phyloP scores from a whole-genome alignment of 495 filamentous ascomycete species.

The Astrocystis sublimbata region DNA sequence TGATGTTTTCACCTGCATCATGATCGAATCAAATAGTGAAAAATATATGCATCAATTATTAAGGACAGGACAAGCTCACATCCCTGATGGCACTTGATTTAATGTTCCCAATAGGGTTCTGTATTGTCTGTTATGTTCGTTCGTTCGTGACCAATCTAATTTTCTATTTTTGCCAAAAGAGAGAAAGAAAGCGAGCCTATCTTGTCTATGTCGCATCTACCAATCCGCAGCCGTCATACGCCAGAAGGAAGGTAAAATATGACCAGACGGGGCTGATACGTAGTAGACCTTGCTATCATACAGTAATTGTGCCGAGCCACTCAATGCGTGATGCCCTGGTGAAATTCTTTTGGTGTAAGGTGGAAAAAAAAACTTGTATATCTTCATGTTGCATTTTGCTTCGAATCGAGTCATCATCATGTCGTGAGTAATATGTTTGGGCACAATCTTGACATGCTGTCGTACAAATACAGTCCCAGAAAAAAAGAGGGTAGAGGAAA shows the following conservation, averaged over 20 bases:
- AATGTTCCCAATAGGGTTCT: too few relatives aligned
- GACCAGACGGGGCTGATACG: background rate
- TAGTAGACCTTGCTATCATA: background rate
- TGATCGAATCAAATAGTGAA: too few relatives aligned
- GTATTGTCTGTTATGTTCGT: too few relatives aligned
- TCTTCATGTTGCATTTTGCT: background rate
- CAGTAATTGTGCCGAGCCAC: background rate
- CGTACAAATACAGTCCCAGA: background rate
- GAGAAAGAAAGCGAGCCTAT: too few relatives aligned
- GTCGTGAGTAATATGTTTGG: too few relatives aligned
- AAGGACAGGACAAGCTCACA: too few relatives aligned
- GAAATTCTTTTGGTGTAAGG: conserved; percentile 8
- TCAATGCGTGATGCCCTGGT: background rate
- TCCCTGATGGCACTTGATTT: too few relatives aligned
- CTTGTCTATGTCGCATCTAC: conserved; percentile 14
- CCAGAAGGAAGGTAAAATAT: conserved; percentile 5
- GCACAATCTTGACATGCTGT: conserved; percentile 1
- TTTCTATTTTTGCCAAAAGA: conserved; percentile 3
- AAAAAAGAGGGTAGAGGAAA: background rate
- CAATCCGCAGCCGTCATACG: conserved; percentile 6
- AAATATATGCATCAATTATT: too few relatives aligned
- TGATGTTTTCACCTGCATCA: too few relatives aligned
- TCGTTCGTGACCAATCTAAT: conserved; percentile 15
- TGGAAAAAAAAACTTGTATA: conserved; percentile 14
- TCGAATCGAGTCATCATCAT: conserved; percentile 2